Evolutionary conservation across 2,329 filamentous ascomycete genomes (phyloP).

Genomic region (Apiospora aurea): DNA sequence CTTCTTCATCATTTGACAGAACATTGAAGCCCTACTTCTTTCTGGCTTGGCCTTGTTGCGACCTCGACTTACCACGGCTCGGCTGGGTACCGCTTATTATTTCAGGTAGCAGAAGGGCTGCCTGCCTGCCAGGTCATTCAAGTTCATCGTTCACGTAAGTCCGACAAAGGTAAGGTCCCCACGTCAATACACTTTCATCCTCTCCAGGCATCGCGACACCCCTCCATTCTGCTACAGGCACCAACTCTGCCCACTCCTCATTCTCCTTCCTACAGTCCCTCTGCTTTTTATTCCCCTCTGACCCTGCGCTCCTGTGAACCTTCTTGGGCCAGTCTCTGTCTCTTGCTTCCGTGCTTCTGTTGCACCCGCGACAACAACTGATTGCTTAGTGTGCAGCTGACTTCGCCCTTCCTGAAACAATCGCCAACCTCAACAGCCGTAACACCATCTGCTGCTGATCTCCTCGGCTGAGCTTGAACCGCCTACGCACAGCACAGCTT

Average conservation of each 20-base stretch:
- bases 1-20: neutral
- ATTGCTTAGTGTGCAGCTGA: constrained; percentile 9
- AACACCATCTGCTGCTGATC: neutral
- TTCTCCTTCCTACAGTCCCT: neutral
- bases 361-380: constrained; percentile 5
- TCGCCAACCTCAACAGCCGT: neutral
- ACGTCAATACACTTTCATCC: constrained; percentile 15
- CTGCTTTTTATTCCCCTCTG: neutral
- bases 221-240: neutral
- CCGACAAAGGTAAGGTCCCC: constrained; percentile 20
- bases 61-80: neutral
- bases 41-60: neutral
- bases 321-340: neutral
- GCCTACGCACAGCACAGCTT: neutral
- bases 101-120: constrained; percentile 10
- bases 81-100: constrained; percentile 3
- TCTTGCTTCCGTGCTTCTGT: neutral
- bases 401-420: neutral
- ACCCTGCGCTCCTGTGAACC: neutral
- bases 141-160: constrained; percentile 1
- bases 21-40: neutral
- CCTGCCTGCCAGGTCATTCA: constrained; percentile 5
- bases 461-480: neutral
- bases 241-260: neutral
- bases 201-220: constrained; percentile 5